These are phyloP conservation scores for Beta lomatogona DNA, from an alignment of 179 eudicot genomes.

Conservation along the genomic window DNA sequence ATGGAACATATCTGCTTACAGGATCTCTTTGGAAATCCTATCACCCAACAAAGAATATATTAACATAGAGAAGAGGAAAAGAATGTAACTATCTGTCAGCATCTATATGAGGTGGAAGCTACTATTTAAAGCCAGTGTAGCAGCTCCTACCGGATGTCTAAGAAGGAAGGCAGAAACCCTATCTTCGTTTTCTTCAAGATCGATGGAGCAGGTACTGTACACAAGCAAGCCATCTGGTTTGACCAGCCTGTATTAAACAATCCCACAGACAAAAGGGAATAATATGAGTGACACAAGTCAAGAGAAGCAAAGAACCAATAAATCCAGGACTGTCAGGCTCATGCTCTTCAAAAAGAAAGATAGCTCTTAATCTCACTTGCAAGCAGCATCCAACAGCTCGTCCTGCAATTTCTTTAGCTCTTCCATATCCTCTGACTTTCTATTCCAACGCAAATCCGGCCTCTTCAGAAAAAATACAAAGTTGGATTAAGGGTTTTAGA, in stretches of 20 bases:
- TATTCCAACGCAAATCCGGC: constrained; percentile 97
- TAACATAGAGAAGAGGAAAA: constrained; percentile 10
- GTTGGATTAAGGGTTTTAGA: neutral
- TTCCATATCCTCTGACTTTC: constrained; percentile 87
- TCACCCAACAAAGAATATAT: constrained; percentile 17
- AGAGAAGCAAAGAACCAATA: neutral
- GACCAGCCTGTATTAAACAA: constrained; percentile 59
- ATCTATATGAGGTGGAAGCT: constrained; percentile 8
- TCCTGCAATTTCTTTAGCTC: constrained; percentile 80
- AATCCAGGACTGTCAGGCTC: neutral
- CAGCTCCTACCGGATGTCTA: constrained; percentile 62
- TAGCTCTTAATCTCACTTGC: constrained; percentile 52
- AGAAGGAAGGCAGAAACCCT: constrained; percentile 79
- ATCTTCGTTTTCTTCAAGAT: constrained; percentile 93
- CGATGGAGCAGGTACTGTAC: constrained; percentile 95
- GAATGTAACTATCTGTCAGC: neutral
- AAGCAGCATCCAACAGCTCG: constrained; percentile 88
- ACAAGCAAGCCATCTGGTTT: constrained; percentile 83
- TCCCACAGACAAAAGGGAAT: neutral
- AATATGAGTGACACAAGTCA: neutral
- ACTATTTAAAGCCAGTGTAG: neutral
- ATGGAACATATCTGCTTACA: constrained; percentile 53
- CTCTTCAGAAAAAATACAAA: constrained; percentile 47
- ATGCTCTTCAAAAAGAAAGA: neutral
- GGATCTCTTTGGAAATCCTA: constrained; percentile 84